phyloP scores from a whole-genome alignment of 2,329 filamentous ascomycete species.

The Botrytis aclada region DNA sequence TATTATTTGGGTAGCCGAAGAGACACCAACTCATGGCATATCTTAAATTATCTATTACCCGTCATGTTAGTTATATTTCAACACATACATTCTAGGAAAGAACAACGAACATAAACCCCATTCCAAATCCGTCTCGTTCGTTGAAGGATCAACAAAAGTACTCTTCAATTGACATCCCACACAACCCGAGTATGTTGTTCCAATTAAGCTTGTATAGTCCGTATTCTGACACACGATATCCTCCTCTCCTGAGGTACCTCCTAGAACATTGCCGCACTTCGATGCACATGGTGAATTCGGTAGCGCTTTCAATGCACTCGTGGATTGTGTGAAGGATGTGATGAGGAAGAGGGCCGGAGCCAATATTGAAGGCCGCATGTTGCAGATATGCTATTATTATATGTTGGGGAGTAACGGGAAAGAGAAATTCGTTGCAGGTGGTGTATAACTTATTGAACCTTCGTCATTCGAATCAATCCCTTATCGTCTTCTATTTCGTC shows the following conservation, averaged over 20 bases:
- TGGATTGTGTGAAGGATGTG: conserved; percentile 23
- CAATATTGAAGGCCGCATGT: conserved; percentile 28
- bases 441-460: conserved; percentile 5
- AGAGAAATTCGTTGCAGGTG: neutral
- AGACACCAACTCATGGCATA: conserved; percentile 55
- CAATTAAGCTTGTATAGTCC: conserved; percentile 22
- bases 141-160: conserved; percentile 41
- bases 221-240: conserved; percentile 33
- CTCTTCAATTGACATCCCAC: conserved; percentile 42
- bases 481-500: conserved; percentile 9
- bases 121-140: conserved; percentile 51
- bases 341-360: conserved; percentile 27
- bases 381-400: conserved; percentile 19
- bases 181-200: conserved; percentile 29
- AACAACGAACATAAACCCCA: conserved; percentile 52
- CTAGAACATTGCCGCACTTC: conserved; percentile 35
- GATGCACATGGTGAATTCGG: conserved; percentile 32
- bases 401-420: neutral
- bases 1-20: conserved; percentile 48
- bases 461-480: conserved; percentile 13
- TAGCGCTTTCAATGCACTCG: conserved; percentile 28
- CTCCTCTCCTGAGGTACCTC: conserved; percentile 28
- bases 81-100: neutral
- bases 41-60: conserved; percentile 53
- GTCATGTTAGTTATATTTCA: neutral